Evolutionary conservation across 2,329 filamentous ascomycete genomes (phyloP), one percentile per base, ranked within the genome.

Genomic region (Paracoccidioides lutzii): DNA sequence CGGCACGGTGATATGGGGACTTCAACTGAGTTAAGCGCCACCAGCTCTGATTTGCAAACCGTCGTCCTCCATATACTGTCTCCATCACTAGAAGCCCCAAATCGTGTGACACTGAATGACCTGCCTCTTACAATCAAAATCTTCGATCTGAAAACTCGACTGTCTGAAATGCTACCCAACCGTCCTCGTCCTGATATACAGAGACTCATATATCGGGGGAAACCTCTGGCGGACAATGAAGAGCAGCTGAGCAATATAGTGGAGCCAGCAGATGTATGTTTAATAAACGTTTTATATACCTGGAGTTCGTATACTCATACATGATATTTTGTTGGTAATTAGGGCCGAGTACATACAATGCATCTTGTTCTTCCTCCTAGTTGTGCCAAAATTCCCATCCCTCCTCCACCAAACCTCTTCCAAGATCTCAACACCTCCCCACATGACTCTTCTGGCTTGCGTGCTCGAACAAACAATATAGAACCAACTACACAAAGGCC

Each of bases 171-270:
- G 8, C 65, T 82, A n/a, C 71, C 77, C 7, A 70, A 69, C 35
- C 70, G 71, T 55, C 75, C 77, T 37, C 53, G 67, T 7, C 71
- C 75, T 0, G 65, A 71, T 15, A 66, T 71, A 45, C 81, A 83
- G 68, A 73, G 80, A 45, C 65, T 84, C 57, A 81, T 84, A 22
- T 82, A 81, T 61, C 70, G 74, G 52, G 81, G 81, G 22, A 73
- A 76, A 55, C 74, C 77, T 33, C 71, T 83, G 5, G 64, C 73
- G 5, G 72, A 78, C 59, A 73, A 78, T 57, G 67, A 69, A 28
- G 73, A 75, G 41, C 76, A 72, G 0, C 66, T 84, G 55, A 67
- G 68, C 35, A 69, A 73, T 40, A 70, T 81, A 3, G 72, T 84
- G 58, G 76, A 77, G 43, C 67, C 73, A 14, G 70, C 75, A 37